These are phyloP conservation scores for Phytopythium montanum DNA, from an alignment of 352 stramenopile species.

Conservation along the genomic window DNA sequence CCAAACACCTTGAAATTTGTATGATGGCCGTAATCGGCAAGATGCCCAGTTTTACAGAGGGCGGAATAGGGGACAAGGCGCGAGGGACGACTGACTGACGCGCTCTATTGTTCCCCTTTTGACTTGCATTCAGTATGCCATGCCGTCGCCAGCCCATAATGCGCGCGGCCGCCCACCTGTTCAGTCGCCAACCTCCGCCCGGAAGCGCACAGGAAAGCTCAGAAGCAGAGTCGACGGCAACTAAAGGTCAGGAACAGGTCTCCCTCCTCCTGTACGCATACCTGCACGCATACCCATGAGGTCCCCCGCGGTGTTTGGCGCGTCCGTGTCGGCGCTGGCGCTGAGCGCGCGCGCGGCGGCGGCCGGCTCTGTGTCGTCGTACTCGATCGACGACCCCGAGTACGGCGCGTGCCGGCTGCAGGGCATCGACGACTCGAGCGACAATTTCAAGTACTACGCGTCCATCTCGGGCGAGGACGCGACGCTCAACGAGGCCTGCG, in stretches of 20 bases:
- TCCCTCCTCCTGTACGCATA: background rate
- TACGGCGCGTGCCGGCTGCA: slow-evolving; percentile 72
- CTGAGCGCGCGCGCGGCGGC: slow-evolving; percentile 9
- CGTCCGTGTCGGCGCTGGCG: slow-evolving; percentile 3
- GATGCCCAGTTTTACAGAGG: too few relatives aligned
- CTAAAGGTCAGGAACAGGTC: background rate
- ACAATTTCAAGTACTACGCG: slow-evolving; percentile 81
- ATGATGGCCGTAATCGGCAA: too few relatives aligned
- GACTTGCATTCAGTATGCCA: background rate
- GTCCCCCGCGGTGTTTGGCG: slow-evolving; percentile 5
- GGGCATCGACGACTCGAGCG: slow-evolving; percentile 43
- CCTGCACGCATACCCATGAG: slow-evolving; percentile 9
- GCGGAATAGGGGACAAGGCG: background rate
- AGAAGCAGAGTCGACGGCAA: background rate
- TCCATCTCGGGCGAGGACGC: slow-evolving; percentile 60
- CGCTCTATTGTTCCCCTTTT: slow-evolving; percentile 1
- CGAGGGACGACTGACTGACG: background rate
- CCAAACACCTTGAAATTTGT: too few relatives aligned
- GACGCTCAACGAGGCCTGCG: slow-evolving; percentile 54
- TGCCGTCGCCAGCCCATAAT: background rate
- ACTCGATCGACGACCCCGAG: slow-evolving; percentile 55
- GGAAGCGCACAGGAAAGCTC: background rate
- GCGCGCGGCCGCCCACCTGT: background rate
- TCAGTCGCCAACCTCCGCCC: slow-evolving; percentile 9
- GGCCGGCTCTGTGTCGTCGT: slow-evolving; percentile 36